Percentiles rank a stretch among this genome's conserved stretches.
Evolutionary conservation across 495 filamentous ascomycete species (phyloP).

Genomic region (Cudoniella acicularis): DNA sequence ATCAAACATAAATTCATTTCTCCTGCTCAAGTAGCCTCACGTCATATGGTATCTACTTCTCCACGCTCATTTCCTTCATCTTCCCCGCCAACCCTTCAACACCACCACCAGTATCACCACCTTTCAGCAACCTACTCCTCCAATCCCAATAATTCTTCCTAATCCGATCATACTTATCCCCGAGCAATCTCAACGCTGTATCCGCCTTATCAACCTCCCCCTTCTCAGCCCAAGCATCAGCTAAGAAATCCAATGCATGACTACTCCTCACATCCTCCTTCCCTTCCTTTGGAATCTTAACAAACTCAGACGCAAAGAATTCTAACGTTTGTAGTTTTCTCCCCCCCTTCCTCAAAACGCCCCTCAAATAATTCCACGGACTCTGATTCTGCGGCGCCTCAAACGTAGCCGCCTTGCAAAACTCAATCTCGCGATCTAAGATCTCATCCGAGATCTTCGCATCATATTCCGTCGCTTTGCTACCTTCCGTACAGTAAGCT

Average conservation of each 20-base stretch:
- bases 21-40: too few relatives aligned
- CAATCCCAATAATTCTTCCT: constrained; percentile 91
- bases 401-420: constrained; percentile 62
- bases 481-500: constrained; percentile 41
- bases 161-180: constrained; percentile 85
- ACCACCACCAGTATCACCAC: constrained; percentile 1
- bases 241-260: constrained; percentile 87
- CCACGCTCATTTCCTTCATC: neutral
- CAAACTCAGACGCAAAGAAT: constrained; percentile 64
- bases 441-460: constrained; percentile 53
- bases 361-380: constrained; percentile 87
- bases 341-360: constrained; percentile 63
- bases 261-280: constrained; percentile 61
- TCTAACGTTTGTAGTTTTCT: constrained; percentile 54
- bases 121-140: constrained; percentile 46
- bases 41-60: neutral
- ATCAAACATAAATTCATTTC: too few relatives aligned
- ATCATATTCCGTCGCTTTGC: constrained; percentile 40
- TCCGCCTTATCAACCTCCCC: constrained; percentile 54
- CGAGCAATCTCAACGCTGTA: constrained; percentile 66
- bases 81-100: constrained; percentile 13
- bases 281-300: constrained; percentile 40
- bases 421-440: constrained; percentile 72
- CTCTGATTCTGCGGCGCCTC: constrained; percentile 90
- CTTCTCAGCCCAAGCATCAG: constrained; percentile 70